A percentile compares a stretch with the other conserved stretches of the same genome.
Conservation (phyloP, 352 stramenopile genomes). For the Hyaloperonospora brassicae region DNA sequence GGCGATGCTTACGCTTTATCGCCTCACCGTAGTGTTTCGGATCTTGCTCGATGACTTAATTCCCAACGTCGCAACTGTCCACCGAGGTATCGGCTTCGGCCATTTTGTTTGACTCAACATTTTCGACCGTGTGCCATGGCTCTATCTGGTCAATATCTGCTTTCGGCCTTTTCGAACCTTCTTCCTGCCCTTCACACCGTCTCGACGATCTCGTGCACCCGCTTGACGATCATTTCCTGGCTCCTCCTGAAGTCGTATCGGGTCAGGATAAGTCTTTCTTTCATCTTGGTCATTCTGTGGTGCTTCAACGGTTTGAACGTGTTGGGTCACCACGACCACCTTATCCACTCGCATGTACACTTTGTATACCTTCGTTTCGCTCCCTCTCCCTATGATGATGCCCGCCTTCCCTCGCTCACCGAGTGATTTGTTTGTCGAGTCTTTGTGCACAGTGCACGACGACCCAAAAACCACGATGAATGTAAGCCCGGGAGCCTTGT, state of each 20-base stretch:
- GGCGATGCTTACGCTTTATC: too few relatives aligned
- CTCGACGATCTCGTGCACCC: neutral
- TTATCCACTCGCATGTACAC: conserved; percentile 1
- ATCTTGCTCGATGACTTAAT: too few relatives aligned
- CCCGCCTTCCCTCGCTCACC: neutral
- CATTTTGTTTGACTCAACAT: neutral
- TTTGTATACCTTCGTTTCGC: neutral
- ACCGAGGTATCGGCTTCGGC: too few relatives aligned
- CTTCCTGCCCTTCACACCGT: neutral
- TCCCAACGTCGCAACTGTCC: too few relatives aligned
- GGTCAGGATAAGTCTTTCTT: too few relatives aligned
- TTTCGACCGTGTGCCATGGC: neutral
- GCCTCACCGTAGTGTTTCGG: too few relatives aligned
- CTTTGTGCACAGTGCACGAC: too few relatives aligned
- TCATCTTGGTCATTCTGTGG: neutral
- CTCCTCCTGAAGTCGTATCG: neutral
- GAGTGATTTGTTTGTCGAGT: neutral
- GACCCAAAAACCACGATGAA: too few relatives aligned
- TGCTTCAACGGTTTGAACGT: neutral
- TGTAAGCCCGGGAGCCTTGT: too few relatives aligned
- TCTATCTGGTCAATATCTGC: neutral
- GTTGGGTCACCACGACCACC: conserved; percentile 1
- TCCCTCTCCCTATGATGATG: too few relatives aligned
- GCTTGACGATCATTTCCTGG: neutral
- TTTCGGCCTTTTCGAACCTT: neutral